Percentiles rank a stretch among this genome's conserved stretches.
phyloP scores from a whole-genome alignment of 345 rosid species.

The Linum tenue region DNA sequence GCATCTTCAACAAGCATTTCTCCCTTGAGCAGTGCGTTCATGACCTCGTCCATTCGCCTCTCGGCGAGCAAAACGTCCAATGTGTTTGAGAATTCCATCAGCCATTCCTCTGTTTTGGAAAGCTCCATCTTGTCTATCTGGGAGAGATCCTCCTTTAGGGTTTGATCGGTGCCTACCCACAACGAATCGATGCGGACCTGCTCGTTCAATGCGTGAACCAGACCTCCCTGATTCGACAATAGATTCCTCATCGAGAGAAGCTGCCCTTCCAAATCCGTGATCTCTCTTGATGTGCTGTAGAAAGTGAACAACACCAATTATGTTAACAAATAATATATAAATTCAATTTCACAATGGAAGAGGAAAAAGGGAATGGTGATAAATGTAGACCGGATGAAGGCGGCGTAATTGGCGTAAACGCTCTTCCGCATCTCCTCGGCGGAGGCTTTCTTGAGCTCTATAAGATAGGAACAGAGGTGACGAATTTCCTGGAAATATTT shows the following conservation, averaged over 20 bases:
- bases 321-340: not conserved
- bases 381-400: conserved; percentile 53
- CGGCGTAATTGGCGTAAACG: conserved; percentile 85
- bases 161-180: conserved; percentile 38
- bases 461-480: conserved; percentile 48
- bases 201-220: conserved; percentile 71
- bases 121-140: conserved; percentile 32
- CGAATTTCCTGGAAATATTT: conserved; percentile 45
- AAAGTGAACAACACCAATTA: not conserved
- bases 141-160: conserved; percentile 33
- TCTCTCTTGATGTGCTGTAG: conserved; percentile 76
- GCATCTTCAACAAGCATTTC: conserved; percentile 43
- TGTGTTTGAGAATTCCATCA: conserved; percentile 47
- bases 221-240: conserved; percentile 67
- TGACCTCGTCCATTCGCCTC: conserved; percentile 67
- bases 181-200: conserved; percentile 47
- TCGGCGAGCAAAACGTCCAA: conserved; percentile 82
- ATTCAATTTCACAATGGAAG: not conserved
- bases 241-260: conserved; percentile 81
- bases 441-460: conserved; percentile 79
- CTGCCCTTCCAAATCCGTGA: conserved; percentile 76
- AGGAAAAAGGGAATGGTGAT: not conserved
- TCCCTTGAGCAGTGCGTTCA: conserved; percentile 71
- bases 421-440: conserved; percentile 97
- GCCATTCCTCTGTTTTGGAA: conserved; percentile 51